Evolutionary conservation across 2,329 filamentous ascomycete genomes (phyloP).

Genomic region (Cercospora sp.): DNA sequence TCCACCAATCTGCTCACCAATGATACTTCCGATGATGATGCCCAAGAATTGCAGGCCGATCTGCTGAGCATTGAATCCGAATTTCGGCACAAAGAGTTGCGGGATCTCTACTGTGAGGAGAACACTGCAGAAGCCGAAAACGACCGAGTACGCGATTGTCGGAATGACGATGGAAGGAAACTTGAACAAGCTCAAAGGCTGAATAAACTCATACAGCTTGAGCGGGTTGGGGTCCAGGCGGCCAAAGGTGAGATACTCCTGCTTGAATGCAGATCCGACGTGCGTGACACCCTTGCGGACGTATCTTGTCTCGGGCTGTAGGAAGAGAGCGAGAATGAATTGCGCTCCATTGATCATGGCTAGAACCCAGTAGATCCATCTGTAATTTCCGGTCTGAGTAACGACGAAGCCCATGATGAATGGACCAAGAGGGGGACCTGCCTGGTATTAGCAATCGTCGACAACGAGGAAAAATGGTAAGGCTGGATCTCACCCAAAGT

Average conservation of each 20-base stretch:
- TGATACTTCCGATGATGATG: constrained; percentile 58
- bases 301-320: constrained; percentile 59
- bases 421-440: constrained; percentile 44
- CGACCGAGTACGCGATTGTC: constrained; percentile 56
- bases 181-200: constrained; percentile 51
- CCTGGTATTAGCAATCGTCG: not conserved
- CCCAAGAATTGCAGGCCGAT: constrained; percentile 60
- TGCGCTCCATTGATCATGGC: constrained; percentile 60
- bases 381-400: constrained; percentile 52
- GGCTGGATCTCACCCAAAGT: constrained; percentile 44
- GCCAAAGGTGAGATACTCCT: constrained; percentile 48
- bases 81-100: constrained; percentile 58
- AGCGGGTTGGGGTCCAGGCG: constrained; percentile 58
- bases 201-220: constrained; percentile 52
- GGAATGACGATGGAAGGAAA: constrained; percentile 55
- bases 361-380: constrained; percentile 61
- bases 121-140: constrained; percentile 58
- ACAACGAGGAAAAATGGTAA: not conserved
- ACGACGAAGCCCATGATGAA: constrained; percentile 50
- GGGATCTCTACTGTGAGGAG: constrained; percentile 61
- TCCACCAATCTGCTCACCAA: constrained; percentile 61
- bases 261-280: constrained; percentile 46
- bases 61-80: constrained; percentile 59
- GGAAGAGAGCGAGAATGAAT: constrained; percentile 58
- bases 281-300: constrained; percentile 44